Base-by-base conservation (phyloP, 176 grass and related monocot species). In the Zoysia pacifica region DNA sequence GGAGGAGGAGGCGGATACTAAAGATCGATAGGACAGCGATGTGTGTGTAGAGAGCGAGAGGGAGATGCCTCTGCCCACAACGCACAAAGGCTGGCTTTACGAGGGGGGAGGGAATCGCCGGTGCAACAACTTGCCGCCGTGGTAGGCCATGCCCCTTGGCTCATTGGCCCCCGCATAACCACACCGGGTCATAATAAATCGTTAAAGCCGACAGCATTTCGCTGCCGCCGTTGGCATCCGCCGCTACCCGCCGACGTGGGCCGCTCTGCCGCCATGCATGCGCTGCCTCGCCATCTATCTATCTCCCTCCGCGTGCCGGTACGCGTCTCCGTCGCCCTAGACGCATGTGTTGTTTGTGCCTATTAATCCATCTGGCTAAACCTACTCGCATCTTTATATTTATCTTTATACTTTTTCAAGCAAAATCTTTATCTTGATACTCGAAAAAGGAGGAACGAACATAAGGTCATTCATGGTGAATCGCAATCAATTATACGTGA, bases 11-110 rank as follows among this genome's bases (percentile, higher is more conserved):
- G 56, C 72, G 81, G 13, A 77, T 85, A 89, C 82, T 85, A 73
- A 85, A 89, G 82, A 82, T 89, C 77, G 86, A 82, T 89, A 82
- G 86, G 87, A 89, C 82, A 89, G 87, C 2, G 87, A 89, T 11
- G 56, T 70, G 76, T 69, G 81, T 68, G 14, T 28, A 46, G 62
- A 37, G 69, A 16, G 50, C 18, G 14, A 5, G 69, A 14, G 61
- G 44, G 64, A 62, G 79, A 82, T 87, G 72, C 59, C 59, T 28
- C 28, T 36, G 11, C 40, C 78, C 85, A 77, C 84, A 76, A 15
- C 65, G 55, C 65, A 16, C 67, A 40, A 52, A 48, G 11, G 19
- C 56, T 41, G 70, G 69, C 69, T 48, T 62, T 62, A 3, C 28
- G 28, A 28, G 59, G 14, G 62, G 16, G 3, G 35, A 53, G 8